Conservation (phyloP, 2,329 filamentous ascomycete genomes). For the Diaporthe longicolla region DNA sequence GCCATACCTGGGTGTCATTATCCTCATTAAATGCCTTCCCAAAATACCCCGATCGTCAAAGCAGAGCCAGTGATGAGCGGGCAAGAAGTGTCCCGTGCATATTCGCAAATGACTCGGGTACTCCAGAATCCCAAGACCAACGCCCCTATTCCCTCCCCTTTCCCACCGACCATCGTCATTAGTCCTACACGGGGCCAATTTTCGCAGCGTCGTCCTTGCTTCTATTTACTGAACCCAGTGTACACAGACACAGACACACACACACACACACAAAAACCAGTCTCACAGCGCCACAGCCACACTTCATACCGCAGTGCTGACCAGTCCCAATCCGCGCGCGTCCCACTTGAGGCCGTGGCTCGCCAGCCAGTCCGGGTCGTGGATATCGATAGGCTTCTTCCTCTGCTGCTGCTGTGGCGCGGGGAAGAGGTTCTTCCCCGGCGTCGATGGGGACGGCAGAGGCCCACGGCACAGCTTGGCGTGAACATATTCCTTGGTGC, state of each 20-base stretch:
- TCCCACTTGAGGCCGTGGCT: conserved; percentile 39
- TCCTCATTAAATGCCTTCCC: not conserved
- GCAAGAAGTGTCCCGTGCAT: not conserved
- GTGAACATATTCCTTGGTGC: conserved; percentile 13
- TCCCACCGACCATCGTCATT: conserved; percentile 23
- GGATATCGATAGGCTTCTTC: conserved; percentile 31
- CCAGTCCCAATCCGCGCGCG: conserved; percentile 27
- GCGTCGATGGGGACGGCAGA: conserved; percentile 30
- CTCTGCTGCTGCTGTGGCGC: conserved; percentile 5
- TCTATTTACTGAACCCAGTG: not conserved
- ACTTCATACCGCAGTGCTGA: conserved; percentile 26
- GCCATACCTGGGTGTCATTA: not conserved
- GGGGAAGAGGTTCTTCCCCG: conserved; percentile 32
- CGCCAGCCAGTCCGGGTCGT: conserved; percentile 37
- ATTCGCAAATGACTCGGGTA: conserved; percentile 23
- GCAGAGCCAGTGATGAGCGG: not conserved
- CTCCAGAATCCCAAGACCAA: not conserved
- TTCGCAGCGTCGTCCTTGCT: conserved; percentile 7
- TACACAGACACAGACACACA: not conserved
- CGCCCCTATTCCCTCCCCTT: conserved; percentile 1
- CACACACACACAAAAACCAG: not conserved
- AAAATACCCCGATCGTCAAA: not conserved
- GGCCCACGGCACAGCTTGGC: conserved; percentile 7
- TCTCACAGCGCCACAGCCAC: not conserved
- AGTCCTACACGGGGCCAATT: conserved; percentile 5